Evolutionary conservation across 2,329 filamentous ascomycete genomes (phyloP).

Genomic region (Aspergillus quadrilineatus): DNA sequence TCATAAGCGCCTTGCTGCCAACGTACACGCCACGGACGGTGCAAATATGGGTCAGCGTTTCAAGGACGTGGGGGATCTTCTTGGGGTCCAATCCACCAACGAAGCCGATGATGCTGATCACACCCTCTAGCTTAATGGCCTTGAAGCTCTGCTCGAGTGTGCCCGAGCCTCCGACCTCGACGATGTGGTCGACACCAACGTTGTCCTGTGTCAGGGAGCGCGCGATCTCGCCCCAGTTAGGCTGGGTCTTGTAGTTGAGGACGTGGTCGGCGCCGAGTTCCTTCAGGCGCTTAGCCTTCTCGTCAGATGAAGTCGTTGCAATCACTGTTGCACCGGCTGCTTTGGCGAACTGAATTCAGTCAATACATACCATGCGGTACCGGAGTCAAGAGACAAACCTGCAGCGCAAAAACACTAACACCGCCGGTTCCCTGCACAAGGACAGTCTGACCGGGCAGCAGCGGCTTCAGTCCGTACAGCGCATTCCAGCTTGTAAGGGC

Average conservation of each 20-base stretch:
- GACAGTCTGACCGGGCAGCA: constrained; percentile 57
- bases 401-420: constrained; percentile 58
- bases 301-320: constrained; percentile 58
- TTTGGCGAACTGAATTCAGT: constrained; percentile 43
- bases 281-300: constrained; percentile 55
- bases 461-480: constrained; percentile 56
- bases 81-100: constrained; percentile 50
- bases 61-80: constrained; percentile 53
- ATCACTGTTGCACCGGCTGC: constrained; percentile 56
- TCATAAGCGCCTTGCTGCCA: constrained; percentile 56
- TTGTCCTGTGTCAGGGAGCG: constrained; percentile 51
- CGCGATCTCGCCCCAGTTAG: constrained; percentile 62
- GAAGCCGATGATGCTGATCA: constrained; percentile 59
- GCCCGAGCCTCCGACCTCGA: constrained; percentile 66
- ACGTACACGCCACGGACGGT: constrained; percentile 60
- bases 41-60: constrained; percentile 51
- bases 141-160: constrained; percentile 59
- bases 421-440: constrained; percentile 63
- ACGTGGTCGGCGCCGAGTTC: constrained; percentile 58
- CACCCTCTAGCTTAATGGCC: constrained; percentile 55
- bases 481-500: constrained; percentile 67
- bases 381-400: constrained; percentile 32
- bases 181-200: constrained; percentile 60
- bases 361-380: neutral
- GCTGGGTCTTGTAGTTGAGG: constrained; percentile 60